Percentiles rank a stretch among this genome's conserved stretches.
Evolutionary conservation across 2,329 filamentous ascomycete species (phyloP).

Genomic region (Chrysoporthe puriensis): DNA sequence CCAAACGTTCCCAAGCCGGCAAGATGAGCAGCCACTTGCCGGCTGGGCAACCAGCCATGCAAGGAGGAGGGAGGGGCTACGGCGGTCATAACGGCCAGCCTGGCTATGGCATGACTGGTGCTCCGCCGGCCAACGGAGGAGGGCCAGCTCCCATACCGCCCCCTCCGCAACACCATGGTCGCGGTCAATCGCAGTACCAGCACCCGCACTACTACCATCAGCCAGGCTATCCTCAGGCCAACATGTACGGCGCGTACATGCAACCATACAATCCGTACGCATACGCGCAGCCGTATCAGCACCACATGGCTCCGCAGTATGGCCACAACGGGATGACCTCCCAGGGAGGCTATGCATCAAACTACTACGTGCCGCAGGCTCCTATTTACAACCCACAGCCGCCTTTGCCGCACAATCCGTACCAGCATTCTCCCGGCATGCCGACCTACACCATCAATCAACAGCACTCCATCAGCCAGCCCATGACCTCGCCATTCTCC

Average conservation of each 20-base stretch:
- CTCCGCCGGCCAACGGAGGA: conserved; percentile 26
- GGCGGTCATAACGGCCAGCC: conserved; percentile 20
- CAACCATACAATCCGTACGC: conserved; percentile 54
- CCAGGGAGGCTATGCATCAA: conserved; percentile 51
- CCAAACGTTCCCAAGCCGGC: conserved; percentile 61
- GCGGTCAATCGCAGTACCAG: conserved; percentile 35
- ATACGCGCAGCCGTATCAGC: conserved; percentile 41
- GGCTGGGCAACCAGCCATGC: conserved; percentile 68
- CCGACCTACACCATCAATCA: conserved; percentile 38
- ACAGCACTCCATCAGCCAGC: conserved; percentile 8
- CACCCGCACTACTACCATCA: conserved; percentile 43
- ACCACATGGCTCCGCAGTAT: conserved; percentile 60
- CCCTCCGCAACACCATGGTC: conserved; percentile 25
- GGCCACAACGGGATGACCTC: conserved; percentile 58
- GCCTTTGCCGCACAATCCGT: conserved; percentile 51
- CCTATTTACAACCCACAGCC: conserved; percentile 44
- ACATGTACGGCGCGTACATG: conserved; percentile 56
- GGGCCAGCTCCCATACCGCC: conserved; percentile 21
- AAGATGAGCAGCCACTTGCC: conserved; percentile 79
- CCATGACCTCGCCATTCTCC: conserved; percentile 21
- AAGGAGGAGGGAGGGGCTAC: conserved; percentile 39
- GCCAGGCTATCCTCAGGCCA: conserved; percentile 35
- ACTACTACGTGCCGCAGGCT: conserved; percentile 51
- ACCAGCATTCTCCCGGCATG: conserved; percentile 48
- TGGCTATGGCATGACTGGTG: conserved; percentile 24